Evolutionary conservation across 768 basidiomycete genomes (phyloP), one percentile per base, ranked within the genome.

Genomic region (Nidularia pulvinata): DNA sequence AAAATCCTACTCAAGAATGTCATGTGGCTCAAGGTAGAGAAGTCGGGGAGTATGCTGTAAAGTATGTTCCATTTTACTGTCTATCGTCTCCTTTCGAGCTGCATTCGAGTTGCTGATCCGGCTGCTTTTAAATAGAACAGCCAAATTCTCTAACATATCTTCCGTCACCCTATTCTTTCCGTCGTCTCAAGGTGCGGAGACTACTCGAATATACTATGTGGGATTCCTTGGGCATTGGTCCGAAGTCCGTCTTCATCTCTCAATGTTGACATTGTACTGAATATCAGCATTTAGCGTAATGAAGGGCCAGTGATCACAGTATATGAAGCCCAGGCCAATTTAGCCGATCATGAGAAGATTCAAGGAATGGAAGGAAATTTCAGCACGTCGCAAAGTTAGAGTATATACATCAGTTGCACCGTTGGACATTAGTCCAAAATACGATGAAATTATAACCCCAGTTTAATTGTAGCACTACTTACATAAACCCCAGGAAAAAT

Each of bases 281-380:
- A 25, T 25, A 25, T 25, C 25, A 42, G 16, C 16, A 42, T 50
- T 39, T 51, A 95, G 92, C 80, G 88, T 43, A 93, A 90, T 62
- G 74, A 75, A 48, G 82, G 86, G 55, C 91, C 94, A 1, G 79
- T 92, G 37, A 81, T 95, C 52, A 88, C 93, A 0, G 85, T 96
- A 10, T 97, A 96, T 61, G 95, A 97, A 68, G 72, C 89, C 0
- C 88, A 90, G 58, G 90, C 95, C 7, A 94, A 93, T 58, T 73
- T 89, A 33, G 89, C 92, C 1, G 95, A 96, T 65, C 95, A 96
- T 59, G 79, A 85, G 55, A 93, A 92, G 70, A 89, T 93, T 47
- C 85, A 84, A 61, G 91, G 92, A n/a, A 86, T 81, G 45, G 85
- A 86, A 35, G 84, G 85, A 7, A 77, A 74, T 55, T 74, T 83